Base-by-base conservation (phyloP, 371 early-diverging fungal genomes). In the Mucor indicus region DNA sequence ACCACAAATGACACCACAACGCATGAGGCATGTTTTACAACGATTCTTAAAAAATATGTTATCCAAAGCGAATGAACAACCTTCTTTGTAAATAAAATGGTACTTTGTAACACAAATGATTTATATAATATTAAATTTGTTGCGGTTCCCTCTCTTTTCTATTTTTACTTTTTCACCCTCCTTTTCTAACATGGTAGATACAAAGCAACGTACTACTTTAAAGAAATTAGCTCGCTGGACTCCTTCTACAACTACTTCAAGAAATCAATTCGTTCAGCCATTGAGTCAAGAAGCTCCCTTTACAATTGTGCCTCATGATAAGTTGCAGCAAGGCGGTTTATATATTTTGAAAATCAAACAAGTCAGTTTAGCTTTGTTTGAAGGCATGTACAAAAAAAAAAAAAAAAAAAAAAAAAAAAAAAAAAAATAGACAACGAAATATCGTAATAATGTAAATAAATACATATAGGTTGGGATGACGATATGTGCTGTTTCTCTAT, bases 401-500 rank as follows among this genome's bases (percentile, higher is more conserved):
- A 42, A 42, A 15, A 13, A 32, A 35, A 35, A 12, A 11, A n/a
- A n/a, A n/a, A n/a, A n/a, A n/a, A n/a, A n/a, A n/a, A n/a, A n/a
- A n/a, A n/a, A n/a, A n/a, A n/a, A n/a, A n/a, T n/a, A n/a, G n/a
- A n/a, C n/a, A n/a, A n/a, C n/a, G n/a, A n/a, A n/a, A n/a, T n/a
- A n/a, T n/a, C n/a, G n/a, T n/a, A n/a, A n/a, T n/a, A n/a, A n/a
- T 17, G 6, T 24, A 39, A 32, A 12, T 15, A 23, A 17, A 38
- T 20, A 31, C 16, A 29, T 19, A n/a, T 53, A 67, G 72, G 72
- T 4, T 73, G 73, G 73, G 59, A 73, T 29, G 73, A 73, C 38
- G 69, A 73, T 57, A 69, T 73, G 67, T 73, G 73, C 42, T 73
- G 73, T 29, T 73, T 69, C 43, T 61, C 67, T 32, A 55, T 73